Conservation (phyloP, 2,329 filamentous ascomycete species). For the Aspergillus flavus region DNA sequence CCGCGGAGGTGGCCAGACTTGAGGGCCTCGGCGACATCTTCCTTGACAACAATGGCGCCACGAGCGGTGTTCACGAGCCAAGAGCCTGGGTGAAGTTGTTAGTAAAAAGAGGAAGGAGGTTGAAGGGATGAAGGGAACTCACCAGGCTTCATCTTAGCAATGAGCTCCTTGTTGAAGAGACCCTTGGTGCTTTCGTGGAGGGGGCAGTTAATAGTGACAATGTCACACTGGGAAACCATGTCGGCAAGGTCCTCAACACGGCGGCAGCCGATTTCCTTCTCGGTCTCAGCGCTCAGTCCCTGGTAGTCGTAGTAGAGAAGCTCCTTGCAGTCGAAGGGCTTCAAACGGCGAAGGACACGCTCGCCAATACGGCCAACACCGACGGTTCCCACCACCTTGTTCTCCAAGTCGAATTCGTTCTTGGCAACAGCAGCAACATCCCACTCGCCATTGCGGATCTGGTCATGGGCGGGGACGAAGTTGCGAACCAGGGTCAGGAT, state of each 20-base stretch:
- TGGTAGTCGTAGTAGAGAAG: slow-evolving; percentile 99
- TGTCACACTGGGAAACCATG: slow-evolving; percentile 89
- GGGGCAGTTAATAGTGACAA: slow-evolving; percentile 99
- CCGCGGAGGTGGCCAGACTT: slow-evolving; percentile 74
- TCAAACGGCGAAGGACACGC: slow-evolving; percentile 93
- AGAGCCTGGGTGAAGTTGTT: slow-evolving; percentile 58
- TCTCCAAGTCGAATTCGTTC: slow-evolving; percentile 97
- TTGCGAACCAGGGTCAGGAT: slow-evolving; percentile 95
- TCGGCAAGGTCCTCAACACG: slow-evolving; percentile 89
- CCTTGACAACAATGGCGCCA: slow-evolving; percentile 98
- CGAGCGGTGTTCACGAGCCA: slow-evolving; percentile 99
- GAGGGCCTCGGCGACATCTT: slow-evolving; percentile 93
- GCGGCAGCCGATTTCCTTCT: slow-evolving; percentile 94
- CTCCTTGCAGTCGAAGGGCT: slow-evolving; percentile 99
- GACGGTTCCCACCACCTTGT: slow-evolving; percentile 96
- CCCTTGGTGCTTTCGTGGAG: slow-evolving; percentile 97
- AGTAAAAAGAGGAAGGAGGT: slow-evolving; percentile 5
- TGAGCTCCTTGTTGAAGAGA: slow-evolving; percentile 97
- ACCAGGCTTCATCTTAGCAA: slow-evolving; percentile 98
- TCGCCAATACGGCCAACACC: slow-evolving; percentile 97
- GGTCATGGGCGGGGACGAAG: slow-evolving; percentile 96
- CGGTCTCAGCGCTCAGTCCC: slow-evolving; percentile 78
- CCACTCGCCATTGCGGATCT: slow-evolving; percentile 87
- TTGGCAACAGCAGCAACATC: slow-evolving; percentile 94
- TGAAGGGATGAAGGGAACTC: slow-evolving; percentile 28